phyloP scores from a whole-genome alignment of 2,329 filamentous ascomycete species.

The Remersonia thermophila region DNA sequence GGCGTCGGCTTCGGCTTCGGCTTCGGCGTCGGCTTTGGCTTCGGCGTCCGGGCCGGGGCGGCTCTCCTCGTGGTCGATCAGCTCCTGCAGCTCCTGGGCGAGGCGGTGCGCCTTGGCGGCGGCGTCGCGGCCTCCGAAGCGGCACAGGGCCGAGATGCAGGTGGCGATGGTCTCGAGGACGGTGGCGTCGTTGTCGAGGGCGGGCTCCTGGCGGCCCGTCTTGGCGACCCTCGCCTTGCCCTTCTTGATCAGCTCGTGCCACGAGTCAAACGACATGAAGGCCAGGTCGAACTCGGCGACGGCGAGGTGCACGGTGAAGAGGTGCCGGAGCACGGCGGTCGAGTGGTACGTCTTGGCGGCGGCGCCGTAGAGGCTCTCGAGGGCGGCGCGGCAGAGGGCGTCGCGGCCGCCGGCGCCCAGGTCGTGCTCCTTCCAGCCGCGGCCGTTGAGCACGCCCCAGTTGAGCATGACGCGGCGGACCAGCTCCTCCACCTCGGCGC shows the following conservation, averaged over 20 bases:
- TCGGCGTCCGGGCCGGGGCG: slow-evolving; percentile 16
- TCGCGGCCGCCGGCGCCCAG: slow-evolving; percentile 71
- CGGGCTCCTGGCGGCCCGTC: slow-evolving; percentile 55
- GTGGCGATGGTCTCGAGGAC: slow-evolving; percentile 69
- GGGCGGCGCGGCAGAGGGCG: slow-evolving; percentile 58
- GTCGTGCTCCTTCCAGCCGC: slow-evolving; percentile 68
- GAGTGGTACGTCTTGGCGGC: slow-evolving; percentile 94
- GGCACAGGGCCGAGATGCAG: slow-evolving; percentile 68
- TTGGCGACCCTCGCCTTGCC: slow-evolving; percentile 77
- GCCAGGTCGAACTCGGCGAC: slow-evolving; percentile 87
- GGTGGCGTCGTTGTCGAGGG: slow-evolving; percentile 65
- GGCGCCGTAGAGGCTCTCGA: slow-evolving; percentile 82
- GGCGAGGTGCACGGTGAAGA: slow-evolving; percentile 79
- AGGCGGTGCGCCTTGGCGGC: slow-evolving; percentile 69
- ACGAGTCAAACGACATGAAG: slow-evolving; percentile 82
- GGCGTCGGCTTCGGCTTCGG: too few species aligned
- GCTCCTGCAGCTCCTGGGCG: slow-evolving; percentile 58
- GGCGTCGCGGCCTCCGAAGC: slow-evolving; percentile 62
- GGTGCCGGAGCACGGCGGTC: slow-evolving; percentile 68
- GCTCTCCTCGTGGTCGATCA: slow-evolving; percentile 50
- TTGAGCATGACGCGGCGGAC: slow-evolving; percentile 69
- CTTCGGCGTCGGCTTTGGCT: too few species aligned
- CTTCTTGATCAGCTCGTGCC: slow-evolving; percentile 75
- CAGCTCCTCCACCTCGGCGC: slow-evolving; percentile 71
- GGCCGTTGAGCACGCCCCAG: slow-evolving; percentile 71